Evolutionary conservation across 495 filamentous ascomycete genomes (phyloP), one percentile per base, ranked within the genome.

Genomic region (Amorphotheca resinae): DNA sequence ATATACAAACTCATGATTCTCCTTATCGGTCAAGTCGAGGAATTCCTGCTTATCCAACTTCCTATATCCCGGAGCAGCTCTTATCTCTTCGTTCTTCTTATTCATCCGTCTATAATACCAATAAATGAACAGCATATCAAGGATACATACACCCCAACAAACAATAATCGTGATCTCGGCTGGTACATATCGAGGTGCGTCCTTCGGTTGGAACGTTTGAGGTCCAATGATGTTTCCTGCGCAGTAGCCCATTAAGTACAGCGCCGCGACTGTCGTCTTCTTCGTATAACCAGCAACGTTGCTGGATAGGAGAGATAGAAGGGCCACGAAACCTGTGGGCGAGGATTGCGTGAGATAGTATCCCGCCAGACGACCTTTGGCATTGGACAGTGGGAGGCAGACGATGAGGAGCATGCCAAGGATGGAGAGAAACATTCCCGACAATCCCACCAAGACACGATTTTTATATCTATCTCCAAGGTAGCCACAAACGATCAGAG

Each of bases 281-380:
- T 84, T 83, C 8, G 80, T 84, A 55, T 80, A 84, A 14, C 80
- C 79, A 0, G 79, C 76, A 5, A 83, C 72, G 47, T 85, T 84
- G 16, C 69, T 74, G 1, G 53, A 37, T 18, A 56, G 43, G 11
- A 56, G 46, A 6, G 49, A 49, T 9, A 56, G 43, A 1, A 51
- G 23, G 9, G 42, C 34, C 5, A 48, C 44, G 28, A 55, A 48
- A 6, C 37, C 45, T 1, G 74, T 74, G 48, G 74, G 76, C 42
- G 78, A 79, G 0, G 51, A 16, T 45, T 48, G 44, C 9, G 44
- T 48, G 4, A 50, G 44, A 30, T 50, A 54, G 40, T 49, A 48
- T 71, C 5, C 70, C 12, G 46, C 46, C 15, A 53, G 39, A 11
- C 46, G 42, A 16, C 46, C 46, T 41, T 33, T 32, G 16, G 38